Conservation (phyloP, 2,329 filamentous ascomycete genomes). For the Diaporthe batatas region DNA sequence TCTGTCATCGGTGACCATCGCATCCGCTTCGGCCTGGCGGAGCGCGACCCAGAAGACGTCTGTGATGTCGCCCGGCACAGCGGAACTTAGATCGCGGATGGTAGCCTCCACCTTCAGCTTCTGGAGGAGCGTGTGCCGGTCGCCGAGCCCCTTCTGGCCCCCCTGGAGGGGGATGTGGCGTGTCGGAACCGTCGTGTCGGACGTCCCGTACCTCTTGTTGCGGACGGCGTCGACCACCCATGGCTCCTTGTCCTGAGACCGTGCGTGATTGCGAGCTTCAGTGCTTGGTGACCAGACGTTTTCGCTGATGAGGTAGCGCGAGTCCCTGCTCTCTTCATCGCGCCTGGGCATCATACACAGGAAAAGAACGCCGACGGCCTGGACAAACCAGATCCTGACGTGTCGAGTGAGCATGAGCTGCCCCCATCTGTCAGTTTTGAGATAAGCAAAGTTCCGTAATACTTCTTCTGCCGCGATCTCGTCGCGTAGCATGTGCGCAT, state of each 20-base stretch:
- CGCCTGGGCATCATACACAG: conserved; percentile 1
- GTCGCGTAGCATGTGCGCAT: conserved; percentile 16
- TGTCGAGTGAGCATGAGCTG: background rate
- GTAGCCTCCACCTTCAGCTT: background rate
- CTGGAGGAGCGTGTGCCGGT: background rate
- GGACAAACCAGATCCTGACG: background rate
- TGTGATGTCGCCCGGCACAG: background rate
- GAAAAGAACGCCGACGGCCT: background rate
- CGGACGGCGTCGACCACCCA: background rate
- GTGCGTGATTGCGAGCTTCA: background rate
- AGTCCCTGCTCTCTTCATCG: background rate
- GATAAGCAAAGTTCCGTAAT: background rate
- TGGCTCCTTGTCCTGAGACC: background rate
- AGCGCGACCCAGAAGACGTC: background rate
- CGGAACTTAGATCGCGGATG: background rate
- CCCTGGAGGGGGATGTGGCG: background rate
- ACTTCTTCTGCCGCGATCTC: background rate
- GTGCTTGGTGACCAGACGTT: conserved; percentile 1
- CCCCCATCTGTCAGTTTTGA: background rate
- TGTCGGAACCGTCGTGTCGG: background rate
- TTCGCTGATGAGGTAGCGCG: background rate
- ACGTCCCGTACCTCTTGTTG: background rate
- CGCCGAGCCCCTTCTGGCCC: background rate
- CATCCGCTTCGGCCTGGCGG: background rate
- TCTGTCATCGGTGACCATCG: background rate